Evolutionary conservation across 192 early-diverging fungal genomes (phyloP).

Genomic region (Backusella liffmaniae): DNA sequence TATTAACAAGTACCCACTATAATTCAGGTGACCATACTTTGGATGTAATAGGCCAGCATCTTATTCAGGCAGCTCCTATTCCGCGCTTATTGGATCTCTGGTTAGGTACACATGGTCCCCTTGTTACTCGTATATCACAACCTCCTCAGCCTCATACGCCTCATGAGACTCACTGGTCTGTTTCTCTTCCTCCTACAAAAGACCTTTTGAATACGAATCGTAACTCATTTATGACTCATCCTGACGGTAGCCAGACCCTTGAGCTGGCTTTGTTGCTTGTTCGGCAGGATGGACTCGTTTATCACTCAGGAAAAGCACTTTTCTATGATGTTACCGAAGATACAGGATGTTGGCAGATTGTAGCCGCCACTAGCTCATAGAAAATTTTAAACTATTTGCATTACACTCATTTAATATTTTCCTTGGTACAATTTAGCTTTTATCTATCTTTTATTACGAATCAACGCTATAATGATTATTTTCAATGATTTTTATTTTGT

Average conservation of each 20-base stretch:
- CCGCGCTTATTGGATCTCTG: conserved; percentile 42
- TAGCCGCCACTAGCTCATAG: neutral
- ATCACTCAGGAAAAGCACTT: conserved; percentile 29
- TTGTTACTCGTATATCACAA: conserved; percentile 20
- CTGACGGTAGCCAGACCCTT: conserved; percentile 19
- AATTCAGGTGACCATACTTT: conserved; percentile 41
- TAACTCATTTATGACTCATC: conserved; percentile 19
- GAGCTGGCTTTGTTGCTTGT: conserved; percentile 33
- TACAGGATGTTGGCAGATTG: neutral
- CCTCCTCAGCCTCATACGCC: conserved; percentile 16
- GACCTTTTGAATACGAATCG: conserved; percentile 31
- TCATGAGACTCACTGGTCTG: conserved; percentile 19
- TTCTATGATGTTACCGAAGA: conserved; percentile 8
- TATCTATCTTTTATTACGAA: neutral
- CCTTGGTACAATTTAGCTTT: neutral
- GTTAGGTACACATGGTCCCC: conserved; percentile 48
- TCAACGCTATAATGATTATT: neutral
- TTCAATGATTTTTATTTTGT: neutral
- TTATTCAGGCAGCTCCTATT: conserved; percentile 29
- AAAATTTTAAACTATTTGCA: neutral
- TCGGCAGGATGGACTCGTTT: conserved; percentile 33
- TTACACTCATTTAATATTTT: neutral
- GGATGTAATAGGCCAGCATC: conserved; percentile 42
- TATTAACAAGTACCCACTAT: conserved; percentile 40
- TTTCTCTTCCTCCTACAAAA: conserved; percentile 34